Evolutionary conservation across 306 rosid species (phyloP).

Genomic region (Canavalia ensiformis): DNA sequence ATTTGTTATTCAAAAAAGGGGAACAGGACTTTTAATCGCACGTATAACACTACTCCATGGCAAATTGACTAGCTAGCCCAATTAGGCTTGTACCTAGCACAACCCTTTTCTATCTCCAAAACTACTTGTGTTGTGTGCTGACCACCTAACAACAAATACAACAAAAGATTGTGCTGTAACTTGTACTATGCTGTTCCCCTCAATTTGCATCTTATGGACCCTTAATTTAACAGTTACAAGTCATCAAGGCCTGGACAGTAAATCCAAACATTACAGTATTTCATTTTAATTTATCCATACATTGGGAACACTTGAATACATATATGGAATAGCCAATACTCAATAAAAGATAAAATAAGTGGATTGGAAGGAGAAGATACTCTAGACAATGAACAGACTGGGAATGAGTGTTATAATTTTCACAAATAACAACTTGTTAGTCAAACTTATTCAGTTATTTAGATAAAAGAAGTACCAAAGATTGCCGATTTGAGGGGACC

Average conservation of each 20-base stretch:
- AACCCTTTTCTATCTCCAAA: not conserved
- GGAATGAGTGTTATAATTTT: not conserved
- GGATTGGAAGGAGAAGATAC: not conserved
- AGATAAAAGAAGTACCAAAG: not conserved
- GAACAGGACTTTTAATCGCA: not conserved
- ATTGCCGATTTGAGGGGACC: not conserved
- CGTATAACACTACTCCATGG: not conserved
- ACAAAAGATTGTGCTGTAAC: not conserved
- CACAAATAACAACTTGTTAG: slow-evolving; percentile 1
- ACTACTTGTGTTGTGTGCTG: not conserved
- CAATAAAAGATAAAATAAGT: not conserved
- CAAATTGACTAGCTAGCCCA: not conserved
- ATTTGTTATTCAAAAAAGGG: not conserved
- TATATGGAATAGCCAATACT: not conserved
- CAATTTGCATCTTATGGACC: too few relatives aligned
- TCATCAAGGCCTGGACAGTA: too few relatives aligned
- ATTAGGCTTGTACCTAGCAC: not conserved
- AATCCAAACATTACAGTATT: not conserved
- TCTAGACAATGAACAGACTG: not conserved
- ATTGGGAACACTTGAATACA: not conserved
- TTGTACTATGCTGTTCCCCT: not conserved
- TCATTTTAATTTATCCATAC: not conserved
- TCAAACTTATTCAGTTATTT: not conserved
- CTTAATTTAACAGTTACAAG: too few relatives aligned
- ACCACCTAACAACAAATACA: not conserved